Evolutionary conservation across 495 filamentous ascomycete genomes (phyloP), one percentile per base, ranked within the genome.

Genomic region (Xanthoparmelia taractica): DNA sequence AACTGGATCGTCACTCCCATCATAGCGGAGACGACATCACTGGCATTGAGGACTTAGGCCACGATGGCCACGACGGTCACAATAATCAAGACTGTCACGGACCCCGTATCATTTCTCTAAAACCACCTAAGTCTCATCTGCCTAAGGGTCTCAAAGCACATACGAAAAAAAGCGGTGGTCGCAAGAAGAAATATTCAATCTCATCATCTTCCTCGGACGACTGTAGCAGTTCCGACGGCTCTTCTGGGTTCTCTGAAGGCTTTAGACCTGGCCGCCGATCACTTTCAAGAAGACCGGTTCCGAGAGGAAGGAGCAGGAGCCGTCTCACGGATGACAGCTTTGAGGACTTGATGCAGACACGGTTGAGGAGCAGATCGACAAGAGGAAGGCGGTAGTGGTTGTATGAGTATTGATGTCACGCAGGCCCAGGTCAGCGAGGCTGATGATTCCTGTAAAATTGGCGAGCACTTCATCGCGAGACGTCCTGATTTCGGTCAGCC

Each of bases 311-410:
- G 31, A 37, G 60, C 43, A 12, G 29, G 27, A 63, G 60, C n/a
- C 60, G 50, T 41, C 52, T 47, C 52, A 60, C 63, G 1, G 63
- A 65, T 60, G 63, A 65, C 41, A 65, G 63, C 63, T 65, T 65
- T 56, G 57, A 38, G 29, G 29, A 43, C 23, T 59, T 55, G 47
- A 56, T 52, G 48, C 25, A 29, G 13, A 15, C 40, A 41, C 60
- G 37, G 18, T 38, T 54, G 23, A 43, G 48, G 25, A 61, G 60
- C 34, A 43, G 18, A 34, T 37, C 60, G 17, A 54, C 38, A 36
- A 23, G 29, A 27, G 37, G 25, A n/a, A 33, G 60, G 55, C 23
- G 29, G 31, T 10, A 27, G 27, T 25, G 41, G 17, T 36, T 12
- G 20, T 4, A 33, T 43, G 36, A n/a, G 25, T 31, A 33, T 34